Conservation (phyloP, 306 rosid genomes). For the Purshia tridentata region DNA sequence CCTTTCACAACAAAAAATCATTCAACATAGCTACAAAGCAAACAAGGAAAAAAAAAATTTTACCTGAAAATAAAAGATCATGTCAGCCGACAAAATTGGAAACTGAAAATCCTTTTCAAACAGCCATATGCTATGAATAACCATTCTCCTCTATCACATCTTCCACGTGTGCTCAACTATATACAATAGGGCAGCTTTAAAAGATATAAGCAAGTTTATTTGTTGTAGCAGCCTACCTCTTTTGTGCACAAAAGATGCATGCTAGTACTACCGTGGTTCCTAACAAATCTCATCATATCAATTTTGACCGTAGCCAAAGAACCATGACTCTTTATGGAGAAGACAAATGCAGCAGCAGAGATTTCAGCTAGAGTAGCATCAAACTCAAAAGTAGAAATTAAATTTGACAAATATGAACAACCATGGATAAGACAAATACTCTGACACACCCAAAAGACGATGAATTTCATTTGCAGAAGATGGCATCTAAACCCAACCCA, state of each 20-base stretch:
- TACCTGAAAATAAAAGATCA: too few relatives aligned
- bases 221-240: too few relatives aligned
- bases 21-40: too few relatives aligned
- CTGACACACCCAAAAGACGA: neutral
- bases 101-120: too few relatives aligned
- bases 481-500: neutral
- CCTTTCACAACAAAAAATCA: too few relatives aligned
- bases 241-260: neutral
- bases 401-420: neutral
- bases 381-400: neutral
- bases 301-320: neutral
- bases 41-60: too few relatives aligned
- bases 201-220: neutral
- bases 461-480: neutral
- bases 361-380: neutral
- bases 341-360: neutral
- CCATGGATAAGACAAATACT: neutral
- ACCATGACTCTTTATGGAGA: neutral
- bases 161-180: neutral
- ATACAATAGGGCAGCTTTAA: neutral
- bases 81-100: too few relatives aligned
- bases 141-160: neutral
- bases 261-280: neutral
- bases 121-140: too few relatives aligned
- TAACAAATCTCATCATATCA: too few relatives aligned